A percentile compares a stretch with the other conserved stretches of the same genome.
Conservation (phyloP, 805 yeast genomes). For the Komagataella populi region DNA sequence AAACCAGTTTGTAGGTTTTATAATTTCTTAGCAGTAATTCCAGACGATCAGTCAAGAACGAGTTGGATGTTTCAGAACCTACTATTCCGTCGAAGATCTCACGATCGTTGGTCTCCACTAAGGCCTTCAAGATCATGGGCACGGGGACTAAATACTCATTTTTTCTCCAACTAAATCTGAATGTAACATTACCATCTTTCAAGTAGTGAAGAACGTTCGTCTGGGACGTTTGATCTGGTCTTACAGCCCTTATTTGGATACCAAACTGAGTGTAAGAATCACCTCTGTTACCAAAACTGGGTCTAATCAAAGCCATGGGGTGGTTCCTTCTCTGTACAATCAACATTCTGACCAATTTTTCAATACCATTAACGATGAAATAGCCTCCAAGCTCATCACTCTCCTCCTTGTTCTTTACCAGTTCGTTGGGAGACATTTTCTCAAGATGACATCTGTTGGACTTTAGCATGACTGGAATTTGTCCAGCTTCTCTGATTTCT, state of each 20-base stretch:
- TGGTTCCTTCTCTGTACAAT: constrained; percentile 96
- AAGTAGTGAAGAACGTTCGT: constrained; percentile 95
- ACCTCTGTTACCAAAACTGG: constrained; percentile 91
- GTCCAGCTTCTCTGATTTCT: constrained; percentile 85
- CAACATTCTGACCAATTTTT: constrained; percentile 91
- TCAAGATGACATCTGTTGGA: constrained; percentile 88
- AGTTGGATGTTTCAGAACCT: constrained; percentile 75
- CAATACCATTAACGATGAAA: constrained; percentile 92
- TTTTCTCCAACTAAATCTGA: constrained; percentile 94
- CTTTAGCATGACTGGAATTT: constrained; percentile 80
- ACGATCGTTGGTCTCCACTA: constrained; percentile 82
- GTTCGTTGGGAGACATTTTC: constrained; percentile 67
- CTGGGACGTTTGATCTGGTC: constrained; percentile 96
- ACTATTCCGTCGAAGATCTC: constrained; percentile 94
- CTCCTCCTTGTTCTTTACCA: constrained; percentile 75
- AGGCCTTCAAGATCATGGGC: constrained; percentile 81
- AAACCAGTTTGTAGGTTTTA: constrained; percentile 65
- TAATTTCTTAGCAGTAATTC: constrained; percentile 83
- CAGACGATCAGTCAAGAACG: constrained; percentile 95
- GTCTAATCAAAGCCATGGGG: constrained; percentile 95
- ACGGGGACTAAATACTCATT: constrained; percentile 92
- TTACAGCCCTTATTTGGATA: constrained; percentile 84
- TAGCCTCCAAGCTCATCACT: constrained; percentile 95
- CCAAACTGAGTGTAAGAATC: constrained; percentile 80
- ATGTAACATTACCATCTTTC: constrained; percentile 90